Conservation (phyloP, 139 green algal genomes). For the Parachlorella kessleri region DNA sequence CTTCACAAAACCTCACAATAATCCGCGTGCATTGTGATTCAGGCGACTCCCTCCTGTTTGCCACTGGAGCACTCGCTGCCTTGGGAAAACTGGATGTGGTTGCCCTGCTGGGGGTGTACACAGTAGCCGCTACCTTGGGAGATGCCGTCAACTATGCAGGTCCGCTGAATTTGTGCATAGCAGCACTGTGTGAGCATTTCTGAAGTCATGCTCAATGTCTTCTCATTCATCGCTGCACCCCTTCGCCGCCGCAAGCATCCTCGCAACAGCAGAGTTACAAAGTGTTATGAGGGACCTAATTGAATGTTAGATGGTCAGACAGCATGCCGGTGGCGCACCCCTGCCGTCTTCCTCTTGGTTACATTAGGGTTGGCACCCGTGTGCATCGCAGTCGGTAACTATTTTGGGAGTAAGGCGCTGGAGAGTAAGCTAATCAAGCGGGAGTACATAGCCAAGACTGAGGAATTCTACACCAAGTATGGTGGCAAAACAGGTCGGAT, state of each 20-base stretch:
- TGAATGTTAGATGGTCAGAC: too few relatives aligned
- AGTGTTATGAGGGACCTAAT: too few relatives aligned
- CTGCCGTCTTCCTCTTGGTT: too few relatives aligned
- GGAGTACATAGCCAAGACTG: constrained; percentile 81
- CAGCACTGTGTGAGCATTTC: background rate
- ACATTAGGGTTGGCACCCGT: too few relatives aligned
- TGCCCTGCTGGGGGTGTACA: constrained; percentile 66
- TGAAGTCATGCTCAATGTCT: background rate
- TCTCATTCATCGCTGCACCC: too few relatives aligned
- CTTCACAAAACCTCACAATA: too few relatives aligned
- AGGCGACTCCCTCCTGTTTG: constrained; percentile 92
- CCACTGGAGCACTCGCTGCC: constrained; percentile 85
- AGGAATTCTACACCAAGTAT: constrained; percentile 84
- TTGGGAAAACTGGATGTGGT: constrained; percentile 71
- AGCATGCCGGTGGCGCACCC: too few relatives aligned
- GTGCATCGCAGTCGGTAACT: constrained; percentile 24
- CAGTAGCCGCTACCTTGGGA: constrained; percentile 78
- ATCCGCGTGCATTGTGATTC: too few relatives aligned
- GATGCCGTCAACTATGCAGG: constrained; percentile 92
- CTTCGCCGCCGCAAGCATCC: too few relatives aligned
- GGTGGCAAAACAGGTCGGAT: constrained; percentile 72
- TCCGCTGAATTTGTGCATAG: constrained; percentile 28
- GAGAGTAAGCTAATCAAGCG: constrained; percentile 57
- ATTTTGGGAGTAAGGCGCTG: constrained; percentile 53
- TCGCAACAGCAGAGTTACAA: too few relatives aligned